Percentiles rank a stretch among this genome's conserved stretches.
phyloP scores from a whole-genome alignment of 1,284 basidiomycete genomes.

The Trametes pubescens region DNA sequence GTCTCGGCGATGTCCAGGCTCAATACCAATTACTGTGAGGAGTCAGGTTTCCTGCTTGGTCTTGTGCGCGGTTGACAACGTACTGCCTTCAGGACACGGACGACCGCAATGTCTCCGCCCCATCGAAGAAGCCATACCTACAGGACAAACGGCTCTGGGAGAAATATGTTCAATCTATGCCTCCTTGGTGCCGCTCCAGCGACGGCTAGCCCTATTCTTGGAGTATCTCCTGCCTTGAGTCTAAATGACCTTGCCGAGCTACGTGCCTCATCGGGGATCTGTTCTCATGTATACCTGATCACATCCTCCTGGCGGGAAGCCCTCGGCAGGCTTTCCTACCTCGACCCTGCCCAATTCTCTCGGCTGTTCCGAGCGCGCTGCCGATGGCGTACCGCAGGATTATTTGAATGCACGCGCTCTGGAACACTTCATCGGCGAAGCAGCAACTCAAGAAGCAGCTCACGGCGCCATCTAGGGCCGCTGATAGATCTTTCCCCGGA shows the following conservation, averaged over 20 bases:
- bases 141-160: not conserved
- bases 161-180: not conserved
- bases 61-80: not conserved
- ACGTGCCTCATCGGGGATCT: slow-evolving; percentile 2
- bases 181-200: slow-evolving; percentile 1
- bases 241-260: slow-evolving; percentile 6
- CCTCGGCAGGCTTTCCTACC: slow-evolving; percentile 4
- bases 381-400: slow-evolving; percentile 1
- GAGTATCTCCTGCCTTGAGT: slow-evolving; percentile 1
- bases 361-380: slow-evolving; percentile 4
- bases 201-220: not conserved
- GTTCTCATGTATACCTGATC: slow-evolving; percentile 10
- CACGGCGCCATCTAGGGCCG: not conserved
- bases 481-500: slow-evolving; percentile 7
- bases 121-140: not conserved
- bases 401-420: slow-evolving; percentile 4
- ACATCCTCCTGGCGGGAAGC: not conserved
- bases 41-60: not conserved
- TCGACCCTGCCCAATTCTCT: slow-evolving; percentile 9
- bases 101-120: not conserved
- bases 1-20: slow-evolving; percentile 9
- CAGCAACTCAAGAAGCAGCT: slow-evolving; percentile 1
- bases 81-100: not conserved
- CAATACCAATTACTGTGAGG: not conserved
- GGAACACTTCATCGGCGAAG: not conserved